Evolutionary conservation across 192 early-diverging fungal species (phyloP).

Genomic region (Dissophora ornata): DNA sequence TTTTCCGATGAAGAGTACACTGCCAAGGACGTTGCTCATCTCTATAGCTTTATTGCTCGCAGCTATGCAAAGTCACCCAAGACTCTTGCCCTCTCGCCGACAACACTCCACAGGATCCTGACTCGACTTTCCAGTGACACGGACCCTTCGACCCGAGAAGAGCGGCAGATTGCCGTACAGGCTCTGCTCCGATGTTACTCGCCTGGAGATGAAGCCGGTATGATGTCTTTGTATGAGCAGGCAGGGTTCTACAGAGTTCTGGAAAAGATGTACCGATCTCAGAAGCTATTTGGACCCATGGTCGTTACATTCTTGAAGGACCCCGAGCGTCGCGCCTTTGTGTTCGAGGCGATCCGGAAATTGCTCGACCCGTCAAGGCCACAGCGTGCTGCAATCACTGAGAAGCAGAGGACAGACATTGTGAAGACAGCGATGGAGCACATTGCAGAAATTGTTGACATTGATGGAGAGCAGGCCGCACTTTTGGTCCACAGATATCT

Average conservation of each 20-base stretch:
- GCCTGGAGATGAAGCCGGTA: slow-evolving; percentile 61
- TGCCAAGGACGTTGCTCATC: slow-evolving; percentile 51
- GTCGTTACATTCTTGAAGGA: slow-evolving; percentile 68
- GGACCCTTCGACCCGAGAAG: slow-evolving; percentile 59
- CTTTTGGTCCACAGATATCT: slow-evolving; percentile 63
- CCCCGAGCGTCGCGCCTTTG: slow-evolving; percentile 53
- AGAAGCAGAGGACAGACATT: slow-evolving; percentile 61
- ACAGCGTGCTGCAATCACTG: slow-evolving; percentile 44
- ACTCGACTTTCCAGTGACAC: slow-evolving; percentile 58
- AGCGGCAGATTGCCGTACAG: slow-evolving; percentile 65
- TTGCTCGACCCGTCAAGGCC: slow-evolving; percentile 48
- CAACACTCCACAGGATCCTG: slow-evolving; percentile 63
- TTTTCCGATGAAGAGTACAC: slow-evolving; percentile 38
- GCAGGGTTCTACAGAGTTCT: slow-evolving; percentile 69
- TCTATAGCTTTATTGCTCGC: slow-evolving; percentile 68
- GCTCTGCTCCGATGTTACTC: slow-evolving; percentile 64
- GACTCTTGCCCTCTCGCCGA: slow-evolving; percentile 64
- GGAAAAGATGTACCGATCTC: slow-evolving; percentile 64
- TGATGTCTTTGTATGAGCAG: slow-evolving; percentile 63
- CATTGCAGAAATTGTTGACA: slow-evolving; percentile 69
- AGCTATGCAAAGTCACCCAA: slow-evolving; percentile 67
- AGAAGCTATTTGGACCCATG: slow-evolving; percentile 66
- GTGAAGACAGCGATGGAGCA: slow-evolving; percentile 58
- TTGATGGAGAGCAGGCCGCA: slow-evolving; percentile 68
- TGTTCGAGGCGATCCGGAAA: slow-evolving; percentile 66